Percentiles rank a stretch among this genome's conserved stretches.
phyloP scores from a whole-genome alignment of 1,284 basidiomycete genomes.

The Somion occarium region DNA sequence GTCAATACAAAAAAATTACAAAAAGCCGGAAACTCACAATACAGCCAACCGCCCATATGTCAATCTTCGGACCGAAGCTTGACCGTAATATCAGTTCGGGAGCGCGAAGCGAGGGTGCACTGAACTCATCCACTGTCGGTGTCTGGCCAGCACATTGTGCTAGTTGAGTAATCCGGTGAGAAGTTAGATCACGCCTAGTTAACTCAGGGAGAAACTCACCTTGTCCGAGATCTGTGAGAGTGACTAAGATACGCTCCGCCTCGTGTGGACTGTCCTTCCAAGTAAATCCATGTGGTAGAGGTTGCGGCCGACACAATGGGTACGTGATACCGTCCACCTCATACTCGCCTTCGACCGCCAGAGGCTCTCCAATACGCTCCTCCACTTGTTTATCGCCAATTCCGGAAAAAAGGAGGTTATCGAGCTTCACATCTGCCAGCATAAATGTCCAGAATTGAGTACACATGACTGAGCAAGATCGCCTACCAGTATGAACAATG shows the following conservation, averaged over 20 bases:
- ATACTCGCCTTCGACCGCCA: conserved; percentile 5
- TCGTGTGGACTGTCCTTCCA: conserved; percentile 11
- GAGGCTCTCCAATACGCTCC: conserved; percentile 3
- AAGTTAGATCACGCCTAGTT: neutral
- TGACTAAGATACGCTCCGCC: conserved; percentile 10
- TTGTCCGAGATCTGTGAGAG: conserved; percentile 13
- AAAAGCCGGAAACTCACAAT: conserved; percentile 11
- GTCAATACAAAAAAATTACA: neutral
- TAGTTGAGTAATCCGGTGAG: neutral
- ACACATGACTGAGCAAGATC: neutral
- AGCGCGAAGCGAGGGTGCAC: conserved; percentile 12
- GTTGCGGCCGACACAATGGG: conserved; percentile 11
- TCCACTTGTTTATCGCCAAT: conserved; percentile 8
- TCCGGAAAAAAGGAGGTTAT: conserved; percentile 12
- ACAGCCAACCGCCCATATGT: conserved; percentile 20
- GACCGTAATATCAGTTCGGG: conserved; percentile 15
- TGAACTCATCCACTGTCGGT: conserved; percentile 13
- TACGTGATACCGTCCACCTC: conserved; percentile 10
- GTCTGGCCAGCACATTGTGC: conserved; percentile 15
- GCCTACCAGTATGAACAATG: conserved; percentile 18
- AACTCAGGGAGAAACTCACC: conserved; percentile 4
- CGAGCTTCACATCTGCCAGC: conserved; percentile 14
- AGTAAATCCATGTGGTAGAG: conserved; percentile 7
- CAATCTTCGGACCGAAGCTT: conserved; percentile 15
- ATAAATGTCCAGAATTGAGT: neutral